Conservation (phyloP, 225 moss, liverwort and hornwort species). For the Physcomitrellopsis africana region DNA sequence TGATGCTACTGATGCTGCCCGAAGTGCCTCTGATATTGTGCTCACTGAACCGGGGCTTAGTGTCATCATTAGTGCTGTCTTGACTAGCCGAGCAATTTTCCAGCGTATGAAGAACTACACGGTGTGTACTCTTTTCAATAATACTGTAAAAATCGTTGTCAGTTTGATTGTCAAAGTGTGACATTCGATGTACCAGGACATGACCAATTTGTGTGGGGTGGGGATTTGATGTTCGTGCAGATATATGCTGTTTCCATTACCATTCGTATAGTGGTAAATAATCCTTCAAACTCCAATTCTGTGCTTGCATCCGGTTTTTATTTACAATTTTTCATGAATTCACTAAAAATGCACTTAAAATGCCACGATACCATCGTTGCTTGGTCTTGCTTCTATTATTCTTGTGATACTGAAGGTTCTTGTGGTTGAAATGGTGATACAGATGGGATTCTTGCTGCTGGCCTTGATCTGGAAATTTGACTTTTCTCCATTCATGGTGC, state of each 20-base stretch:
- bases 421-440: constrained; percentile 8
- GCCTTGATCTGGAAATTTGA: constrained; percentile 71
- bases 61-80: constrained; percentile 72
- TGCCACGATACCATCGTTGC: background rate
- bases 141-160: too few species aligned
- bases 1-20: constrained; percentile 79
- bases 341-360: too few species aligned
- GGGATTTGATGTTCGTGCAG: constrained; percentile 22
- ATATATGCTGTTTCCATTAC: constrained; percentile 68
- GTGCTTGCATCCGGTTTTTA: too few species aligned
- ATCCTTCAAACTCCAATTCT: background rate
- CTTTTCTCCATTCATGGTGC: constrained; percentile 77
- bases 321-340: background rate
- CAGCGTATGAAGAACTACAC: constrained; percentile 84
- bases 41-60: constrained; percentile 85
- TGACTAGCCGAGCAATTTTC: constrained; percentile 71
- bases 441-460: constrained; percentile 65
- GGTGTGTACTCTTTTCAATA: constrained; percentile 22
- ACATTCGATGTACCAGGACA: too few species aligned
- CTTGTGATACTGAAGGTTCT: background rate
- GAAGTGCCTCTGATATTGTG: constrained; percentile 77
- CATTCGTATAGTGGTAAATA: constrained; percentile 69
- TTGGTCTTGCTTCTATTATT: constrained; percentile 10
- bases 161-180: too few species aligned
- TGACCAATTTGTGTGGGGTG: too few species aligned